Conservation (phyloP, 176 grass and related monocot genomes). For the Avena eriantha region DNA sequence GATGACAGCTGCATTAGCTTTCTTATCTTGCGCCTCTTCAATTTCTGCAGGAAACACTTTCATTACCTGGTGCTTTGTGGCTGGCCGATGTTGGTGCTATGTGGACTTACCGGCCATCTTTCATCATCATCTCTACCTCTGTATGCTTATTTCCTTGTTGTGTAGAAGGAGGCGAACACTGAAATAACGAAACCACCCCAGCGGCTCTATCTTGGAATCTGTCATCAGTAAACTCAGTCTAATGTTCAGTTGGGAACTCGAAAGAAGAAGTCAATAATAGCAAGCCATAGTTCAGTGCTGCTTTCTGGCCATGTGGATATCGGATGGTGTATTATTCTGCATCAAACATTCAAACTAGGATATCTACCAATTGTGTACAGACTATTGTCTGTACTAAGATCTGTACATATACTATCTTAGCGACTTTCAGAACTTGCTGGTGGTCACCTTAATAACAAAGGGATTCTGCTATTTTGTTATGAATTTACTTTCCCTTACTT, state of each 20-base stretch:
- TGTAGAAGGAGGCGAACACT: conserved; percentile 34
- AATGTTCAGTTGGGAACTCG: neutral
- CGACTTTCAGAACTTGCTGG: conserved; percentile 23
- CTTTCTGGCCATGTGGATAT: neutral
- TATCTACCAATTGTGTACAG: conserved; percentile 31
- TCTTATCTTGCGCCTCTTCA: neutral
- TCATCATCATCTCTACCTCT: conserved; percentile 7
- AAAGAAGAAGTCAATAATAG: conserved; percentile 6
- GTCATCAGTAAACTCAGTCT: neutral
- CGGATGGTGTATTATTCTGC: neutral
- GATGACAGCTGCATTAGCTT: neutral
- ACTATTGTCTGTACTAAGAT: conserved; percentile 12
- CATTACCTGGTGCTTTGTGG: conserved; percentile 35
- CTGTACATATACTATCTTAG: conserved; percentile 11
- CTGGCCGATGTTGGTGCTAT: conserved; percentile 11
- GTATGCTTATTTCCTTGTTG: neutral
- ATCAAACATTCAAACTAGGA: neutral
- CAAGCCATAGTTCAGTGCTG: neutral
- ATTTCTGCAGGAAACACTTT: conserved; percentile 39
- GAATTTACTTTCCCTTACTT: neutral
- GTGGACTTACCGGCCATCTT: conserved; percentile 24
- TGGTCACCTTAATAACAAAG: neutral
- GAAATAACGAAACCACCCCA: conserved; percentile 1
- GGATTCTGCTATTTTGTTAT: neutral
- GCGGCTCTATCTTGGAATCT: neutral